Conservation (phyloP, 768 basidiomycete species). For the Termitomyces sp. region DNA sequence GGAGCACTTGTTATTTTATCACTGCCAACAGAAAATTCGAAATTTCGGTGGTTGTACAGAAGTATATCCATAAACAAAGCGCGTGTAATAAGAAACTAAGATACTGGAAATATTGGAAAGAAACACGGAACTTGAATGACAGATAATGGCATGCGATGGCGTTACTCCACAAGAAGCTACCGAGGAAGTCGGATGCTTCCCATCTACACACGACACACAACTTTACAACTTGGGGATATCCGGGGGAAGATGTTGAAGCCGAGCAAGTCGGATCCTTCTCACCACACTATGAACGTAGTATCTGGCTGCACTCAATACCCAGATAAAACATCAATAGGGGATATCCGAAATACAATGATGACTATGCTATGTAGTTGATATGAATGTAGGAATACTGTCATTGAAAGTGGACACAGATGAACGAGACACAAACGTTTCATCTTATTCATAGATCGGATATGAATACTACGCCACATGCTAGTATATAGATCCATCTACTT, state of each 20-base stretch:
- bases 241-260: slow-evolving; percentile 36
- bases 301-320: too few relatives aligned
- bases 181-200: neutral
- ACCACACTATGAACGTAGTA: too few relatives aligned
- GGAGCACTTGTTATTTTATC: neutral
- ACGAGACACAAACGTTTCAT: neutral
- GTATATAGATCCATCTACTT: neutral
- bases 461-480: neutral
- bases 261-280: slow-evolving; percentile 39
- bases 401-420: neutral
- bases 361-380: slow-evolving; percentile 38
- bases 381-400: slow-evolving; percentile 43
- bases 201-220: neutral
- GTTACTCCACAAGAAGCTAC: slow-evolving; percentile 30
- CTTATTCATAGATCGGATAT: neutral
- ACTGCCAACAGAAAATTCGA: neutral
- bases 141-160: slow-evolving; percentile 28
- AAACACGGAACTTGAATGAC: neutral
- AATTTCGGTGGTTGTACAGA: neutral
- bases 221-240: too few relatives aligned
- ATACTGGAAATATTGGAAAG: slow-evolving; percentile 20
- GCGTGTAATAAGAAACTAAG: slow-evolving; percentile 17
- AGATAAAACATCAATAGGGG: neutral
- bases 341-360: slow-evolving; percentile 35
- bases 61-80: neutral